Evolutionary conservation across 176 grass and related monocot genomes (phyloP), one percentile per base, ranked within the genome.

Genomic region (Ananas comosus): DNA sequence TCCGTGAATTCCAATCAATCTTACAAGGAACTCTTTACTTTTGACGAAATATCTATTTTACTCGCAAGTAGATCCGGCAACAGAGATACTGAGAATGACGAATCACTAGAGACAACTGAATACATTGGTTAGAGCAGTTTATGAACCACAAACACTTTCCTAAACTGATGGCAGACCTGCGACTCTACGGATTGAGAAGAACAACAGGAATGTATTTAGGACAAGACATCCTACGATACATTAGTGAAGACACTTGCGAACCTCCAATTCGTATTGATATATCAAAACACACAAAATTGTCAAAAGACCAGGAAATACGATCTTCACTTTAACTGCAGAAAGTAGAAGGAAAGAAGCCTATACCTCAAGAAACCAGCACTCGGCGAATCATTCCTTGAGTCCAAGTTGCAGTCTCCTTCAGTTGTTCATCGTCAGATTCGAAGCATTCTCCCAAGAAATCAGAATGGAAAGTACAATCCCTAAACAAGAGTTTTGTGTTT

Each of bases 321-420:
- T 53, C 75, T 24, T 49, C 21, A 16, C 74, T 72, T 49, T 12
- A 49, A 9, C 67, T 29, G 49, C 50, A 70, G 51, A 65, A 68
- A 47, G 51, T 59, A 79, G 69, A 25, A 14, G 42, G n/a, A 16
- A 3, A 22, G 33, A 74, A 28, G 25, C 48, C 18, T 80, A 49
- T 61, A 59, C 27, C 53, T 86, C 73, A 91, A 9, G 83, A 91
- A 69, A 86, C 88, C 33, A 91, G 22, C 51, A 91, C 88, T 71
- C 77, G 74, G 14, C 52, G 68, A 63, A 91, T 91, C 88, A 91
- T 79, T 58, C 83, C 88, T 53, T 86, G 88, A 48, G 81, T 85
- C 88, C 88, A 91, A 49, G 77, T 72, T 24, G 88, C 83, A 19
- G 80, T 91, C 64, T 91, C 88, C 63, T 76, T 91, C 54, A 91